Conservation (phyloP, 2,329 filamentous ascomycete genomes). For the Cladosporium sp. region DNA sequence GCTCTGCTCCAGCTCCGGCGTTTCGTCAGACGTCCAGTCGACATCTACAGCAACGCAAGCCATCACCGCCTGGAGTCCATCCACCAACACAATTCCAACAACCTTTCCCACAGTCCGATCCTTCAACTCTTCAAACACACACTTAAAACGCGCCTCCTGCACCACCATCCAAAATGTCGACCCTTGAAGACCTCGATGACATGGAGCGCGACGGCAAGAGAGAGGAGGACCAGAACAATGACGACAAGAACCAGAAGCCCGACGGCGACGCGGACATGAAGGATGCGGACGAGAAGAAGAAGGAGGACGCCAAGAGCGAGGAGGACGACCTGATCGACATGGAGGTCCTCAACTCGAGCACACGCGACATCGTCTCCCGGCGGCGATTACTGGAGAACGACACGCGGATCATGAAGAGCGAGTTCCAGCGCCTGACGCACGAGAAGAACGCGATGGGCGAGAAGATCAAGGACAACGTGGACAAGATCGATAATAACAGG, state of each 20-base stretch:
- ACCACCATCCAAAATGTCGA: conserved; percentile 66
- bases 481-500: conserved; percentile 99
- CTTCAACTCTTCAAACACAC: neutral
- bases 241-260: conserved; percentile 52
- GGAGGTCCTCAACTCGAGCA: conserved; percentile 87
- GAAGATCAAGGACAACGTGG: conserved; percentile 98
- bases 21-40: conserved; percentile 6
- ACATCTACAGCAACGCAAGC: conserved; percentile 4
- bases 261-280: conserved; percentile 79
- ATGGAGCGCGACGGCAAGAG: conserved; percentile 75
- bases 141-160: no score
- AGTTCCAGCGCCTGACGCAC: conserved; percentile 86
- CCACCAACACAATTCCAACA: neutral
- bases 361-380: conserved; percentile 87
- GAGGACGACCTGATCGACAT: conserved; percentile 83
- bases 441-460: conserved; percentile 95
- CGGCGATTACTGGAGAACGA: conserved; percentile 94
- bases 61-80: conserved; percentile 3
- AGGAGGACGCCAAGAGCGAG: conserved; percentile 55
- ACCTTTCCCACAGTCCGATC: neutral
- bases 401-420: conserved; percentile 96
- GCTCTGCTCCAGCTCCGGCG: neutral
- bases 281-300: conserved; percentile 59
- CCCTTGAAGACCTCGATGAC: conserved; percentile 85
- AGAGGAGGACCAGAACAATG: conserved; percentile 52